phyloP scores from a whole-genome alignment of 1,284 basidiomycete species.

The Papiliotrema fonsecae region DNA sequence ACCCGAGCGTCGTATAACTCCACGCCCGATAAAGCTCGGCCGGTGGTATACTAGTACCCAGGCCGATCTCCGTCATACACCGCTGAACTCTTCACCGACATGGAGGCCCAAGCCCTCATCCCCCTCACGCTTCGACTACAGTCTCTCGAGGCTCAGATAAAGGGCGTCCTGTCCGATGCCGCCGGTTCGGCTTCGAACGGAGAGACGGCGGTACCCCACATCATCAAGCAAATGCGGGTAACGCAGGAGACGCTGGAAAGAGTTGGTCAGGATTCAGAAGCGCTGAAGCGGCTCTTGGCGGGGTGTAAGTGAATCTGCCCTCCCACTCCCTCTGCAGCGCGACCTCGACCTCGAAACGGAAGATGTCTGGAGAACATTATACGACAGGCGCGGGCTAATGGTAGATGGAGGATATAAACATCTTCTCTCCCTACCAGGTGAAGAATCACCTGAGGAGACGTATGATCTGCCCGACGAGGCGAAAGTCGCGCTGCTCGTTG shows the following conservation, averaged over 20 bases:
- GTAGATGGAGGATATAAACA: conserved; percentile 5
- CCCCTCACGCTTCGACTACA: conserved; percentile 36
- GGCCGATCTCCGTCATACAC: too few relatives aligned
- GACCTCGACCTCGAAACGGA: background rate
- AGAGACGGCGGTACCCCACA: background rate
- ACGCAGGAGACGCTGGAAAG: conserved; percentile 23
- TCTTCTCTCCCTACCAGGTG: conserved; percentile 16
- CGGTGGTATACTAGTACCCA: too few relatives aligned
- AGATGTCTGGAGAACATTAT: background rate
- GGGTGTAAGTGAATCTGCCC: conserved; percentile 40
- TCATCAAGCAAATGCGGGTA: conserved; percentile 14
- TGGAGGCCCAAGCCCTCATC: conserved; percentile 8
- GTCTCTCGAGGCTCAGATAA: conserved; percentile 34
- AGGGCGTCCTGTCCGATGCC: conserved; percentile 19
- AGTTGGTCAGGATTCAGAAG: conserved; percentile 21
- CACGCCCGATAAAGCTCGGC: too few relatives aligned
- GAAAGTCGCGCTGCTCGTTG: conserved; percentile 35
- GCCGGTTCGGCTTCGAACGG: background rate
- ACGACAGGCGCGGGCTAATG: background rate
- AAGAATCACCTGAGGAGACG: background rate
- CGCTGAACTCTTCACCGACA: too few relatives aligned
- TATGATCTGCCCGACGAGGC: conserved; percentile 26
- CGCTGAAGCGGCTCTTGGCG: conserved; percentile 30
- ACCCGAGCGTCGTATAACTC: too few relatives aligned
- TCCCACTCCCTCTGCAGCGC: background rate